Evolutionary conservation across 2,329 filamentous ascomycete species (phyloP), one percentile per base, ranked within the genome.

Genomic region (Decorospora gaudefroyi): DNA sequence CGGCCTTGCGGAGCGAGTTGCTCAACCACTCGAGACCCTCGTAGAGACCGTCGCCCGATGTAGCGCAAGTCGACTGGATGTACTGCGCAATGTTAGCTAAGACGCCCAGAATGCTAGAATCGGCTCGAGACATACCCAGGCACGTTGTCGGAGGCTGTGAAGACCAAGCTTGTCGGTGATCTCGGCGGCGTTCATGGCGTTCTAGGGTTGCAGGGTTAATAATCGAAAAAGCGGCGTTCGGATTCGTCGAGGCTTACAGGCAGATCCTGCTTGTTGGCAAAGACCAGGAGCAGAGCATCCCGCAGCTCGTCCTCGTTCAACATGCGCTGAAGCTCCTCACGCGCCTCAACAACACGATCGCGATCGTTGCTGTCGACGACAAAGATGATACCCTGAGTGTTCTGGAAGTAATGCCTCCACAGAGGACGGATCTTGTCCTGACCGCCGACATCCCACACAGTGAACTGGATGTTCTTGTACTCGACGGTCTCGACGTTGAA

Each of bases 151-250:
- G 83, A 99, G 82, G 80, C 89, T 95, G 86, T 97, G 92, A 70
- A 99, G 90, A 72, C 93, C 93, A 76, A 99, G 90, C 86, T 97
- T 96, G 81, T 99, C 92, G 76, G 93, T 99, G 76, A 99, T 97
- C 81, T 99, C 93, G 72, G 93, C 92, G 70, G 93, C 92, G 78
- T 95, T 96, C 93, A 97, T 97, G 77, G 93, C 93, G 73, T 97
- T 97, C 91, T 96, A 69, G 13, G 23, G 29, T 15, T 18, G 23
- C 32, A 39, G 18, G 33, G 52, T 64, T 39, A 65, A 57, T 45
- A 26, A 19, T 32, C 22, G 22, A 19, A 18, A 35, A 5, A 13
- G 18, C 25, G n/a, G 18, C 29, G 26, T 18, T 21, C 10, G 17
- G 18, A 17, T 41, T 34, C 40, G 21, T 11, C 46, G 21, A 12